A percentile compares a stretch with the other conserved stretches of the same genome.
These are phyloP conservation scores for Fusarium scirpi DNA, from an alignment of 2,329 filamentous ascomycete genomes.

Conservation along the genomic window DNA sequence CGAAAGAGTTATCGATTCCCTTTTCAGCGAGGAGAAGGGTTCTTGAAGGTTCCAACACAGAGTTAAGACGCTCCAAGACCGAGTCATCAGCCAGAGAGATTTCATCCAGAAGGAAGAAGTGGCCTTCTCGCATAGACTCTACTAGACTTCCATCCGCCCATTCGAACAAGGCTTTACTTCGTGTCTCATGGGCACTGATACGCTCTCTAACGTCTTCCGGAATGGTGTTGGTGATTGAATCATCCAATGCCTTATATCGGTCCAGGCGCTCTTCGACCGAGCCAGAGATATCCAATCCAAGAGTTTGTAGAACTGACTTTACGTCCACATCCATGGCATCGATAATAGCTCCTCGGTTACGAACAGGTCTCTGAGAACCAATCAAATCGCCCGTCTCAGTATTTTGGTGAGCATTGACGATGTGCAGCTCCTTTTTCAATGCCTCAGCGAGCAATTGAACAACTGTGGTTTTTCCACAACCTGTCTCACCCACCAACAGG, in stretches of 20 bases:
- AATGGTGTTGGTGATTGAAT: slow-evolving; percentile 61
- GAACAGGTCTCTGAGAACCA: slow-evolving; percentile 89
- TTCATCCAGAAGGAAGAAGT: slow-evolving; percentile 95
- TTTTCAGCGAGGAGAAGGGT: slow-evolving; percentile 94
- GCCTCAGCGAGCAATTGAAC: slow-evolving; percentile 92
- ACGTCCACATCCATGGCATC: slow-evolving; percentile 75
- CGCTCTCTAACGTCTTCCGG: slow-evolving; percentile 61
- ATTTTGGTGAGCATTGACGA: slow-evolving; percentile 98
- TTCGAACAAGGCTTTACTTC: slow-evolving; percentile 89
- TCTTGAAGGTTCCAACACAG: slow-evolving; percentile 89
- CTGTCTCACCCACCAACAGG: slow-evolving; percentile 93
- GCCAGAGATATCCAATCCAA: slow-evolving; percentile 56
- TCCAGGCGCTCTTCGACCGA: slow-evolving; percentile 68
- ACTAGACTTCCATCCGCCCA: slow-evolving; percentile 96
- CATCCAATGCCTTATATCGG: slow-evolving; percentile 64
- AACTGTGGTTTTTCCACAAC: slow-evolving; percentile 97
- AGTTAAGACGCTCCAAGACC: slow-evolving; percentile 95
- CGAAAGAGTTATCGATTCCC: slow-evolving; percentile 83
- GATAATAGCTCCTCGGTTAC: slow-evolving; percentile 82
- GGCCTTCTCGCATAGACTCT: slow-evolving; percentile 89
- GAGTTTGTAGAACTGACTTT: slow-evolving; percentile 55
- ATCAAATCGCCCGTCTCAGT: slow-evolving; percentile 98
- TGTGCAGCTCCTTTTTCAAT: slow-evolving; percentile 79
- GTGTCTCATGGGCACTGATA: slow-evolving; percentile 64
- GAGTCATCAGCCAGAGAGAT: slow-evolving; percentile 98